A percentile compares a stretch with the other conserved stretches of the same genome.
These are phyloP conservation scores for Phallus indusiatus DNA, from an alignment of 768 basidiomycete species.

Conservation along the genomic window DNA sequence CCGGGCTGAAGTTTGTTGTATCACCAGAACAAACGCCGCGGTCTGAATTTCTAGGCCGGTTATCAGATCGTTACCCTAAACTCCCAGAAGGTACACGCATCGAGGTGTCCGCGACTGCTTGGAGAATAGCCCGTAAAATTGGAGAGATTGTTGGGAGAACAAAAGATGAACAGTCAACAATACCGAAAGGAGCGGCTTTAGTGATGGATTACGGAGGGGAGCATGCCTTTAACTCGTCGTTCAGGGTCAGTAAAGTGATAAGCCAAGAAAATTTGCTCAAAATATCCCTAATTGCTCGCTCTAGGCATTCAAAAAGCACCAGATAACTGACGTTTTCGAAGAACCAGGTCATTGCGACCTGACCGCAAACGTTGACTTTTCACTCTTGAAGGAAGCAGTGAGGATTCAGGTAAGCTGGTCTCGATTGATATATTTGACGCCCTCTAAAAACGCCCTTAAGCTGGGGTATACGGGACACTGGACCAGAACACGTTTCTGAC, in stretches of 20 bases:
- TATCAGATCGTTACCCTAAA: constrained; percentile 60
- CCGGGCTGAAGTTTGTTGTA: constrained; percentile 55
- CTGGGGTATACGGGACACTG: constrained; percentile 54
- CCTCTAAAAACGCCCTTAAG: constrained; percentile 17
- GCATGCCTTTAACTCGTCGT: constrained; percentile 57
- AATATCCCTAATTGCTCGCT: not conserved
- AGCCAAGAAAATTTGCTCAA: not conserved
- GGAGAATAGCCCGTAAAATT: constrained; percentile 56
- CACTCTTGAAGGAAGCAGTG: constrained; percentile 73
- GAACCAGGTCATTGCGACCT: constrained; percentile 83
- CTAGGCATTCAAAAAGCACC: constrained; percentile 86
- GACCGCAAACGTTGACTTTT: constrained; percentile 96
- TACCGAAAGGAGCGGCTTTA: constrained; percentile 42
- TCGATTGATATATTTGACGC: not conserved
- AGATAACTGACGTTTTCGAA: constrained; percentile 76
- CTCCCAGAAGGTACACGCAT: constrained; percentile 64
- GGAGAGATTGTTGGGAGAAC: constrained; percentile 45
- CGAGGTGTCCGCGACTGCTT: constrained; percentile 71
- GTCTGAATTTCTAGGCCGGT: constrained; percentile 45
- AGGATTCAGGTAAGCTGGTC: constrained; percentile 45
- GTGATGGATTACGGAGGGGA: constrained; percentile 87
- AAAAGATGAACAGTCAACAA: constrained; percentile 6
- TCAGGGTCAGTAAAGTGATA: constrained; percentile 51
- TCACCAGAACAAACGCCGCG: constrained; percentile 47
- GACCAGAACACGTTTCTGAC: constrained; percentile 69